Base-by-base conservation (phyloP, 768 basidiomycete species). In the Rhodotorula sphaerocarpa region DNA sequence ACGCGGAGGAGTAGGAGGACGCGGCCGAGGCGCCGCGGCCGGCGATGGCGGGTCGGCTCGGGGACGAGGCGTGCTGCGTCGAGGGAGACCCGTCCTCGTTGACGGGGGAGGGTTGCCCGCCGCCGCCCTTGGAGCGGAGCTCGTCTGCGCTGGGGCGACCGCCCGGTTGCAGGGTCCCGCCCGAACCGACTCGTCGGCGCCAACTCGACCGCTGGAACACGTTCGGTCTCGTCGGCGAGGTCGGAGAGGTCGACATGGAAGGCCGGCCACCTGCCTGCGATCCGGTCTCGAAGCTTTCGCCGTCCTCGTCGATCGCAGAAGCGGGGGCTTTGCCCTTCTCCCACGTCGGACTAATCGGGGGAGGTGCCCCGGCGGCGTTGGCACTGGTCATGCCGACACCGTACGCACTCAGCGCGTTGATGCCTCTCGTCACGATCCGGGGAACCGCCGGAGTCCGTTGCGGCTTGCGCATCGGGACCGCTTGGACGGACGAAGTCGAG, bases 381-480 rank as follows among this genome's bases (percentile, higher is more conserved):
- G 55, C 41, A 15, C 6, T 34, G 12, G 45, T 11, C n/a, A 33
- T 42, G 9, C 45, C 46, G 5, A 61, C 44, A 2, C 65, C 65
- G 30, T 59, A 62, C 23, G 65, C 61, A 11, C 57, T 60, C 15
- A 66, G 28, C 7, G 60, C 65, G 23, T 57, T 59, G 20, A 66
- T 48, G 5, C 65, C 65, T 31, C 65, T 25, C 46, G 60, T 62
- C 7, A 61, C 61, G 48, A 62, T 62, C 28, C 50, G 16, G 2
- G 66, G 58, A 2, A 60, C 57, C 0, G 36, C 47, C 16, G 57
- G 57, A 5, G 52, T 59, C 15, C 67, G 52, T 30, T 61, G 47
- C 15, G 67, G 63, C 28, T 61, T 69, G 25, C 60, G 53, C 36
- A 69, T 65, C n/a, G 67, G 67, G 11, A 69, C 67, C 0, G 67